A percentile compares a stretch with the other conserved stretches of the same genome.
Evolutionary conservation across 1,284 basidiomycete genomes (phyloP).

Genomic region (Somion occarium): DNA sequence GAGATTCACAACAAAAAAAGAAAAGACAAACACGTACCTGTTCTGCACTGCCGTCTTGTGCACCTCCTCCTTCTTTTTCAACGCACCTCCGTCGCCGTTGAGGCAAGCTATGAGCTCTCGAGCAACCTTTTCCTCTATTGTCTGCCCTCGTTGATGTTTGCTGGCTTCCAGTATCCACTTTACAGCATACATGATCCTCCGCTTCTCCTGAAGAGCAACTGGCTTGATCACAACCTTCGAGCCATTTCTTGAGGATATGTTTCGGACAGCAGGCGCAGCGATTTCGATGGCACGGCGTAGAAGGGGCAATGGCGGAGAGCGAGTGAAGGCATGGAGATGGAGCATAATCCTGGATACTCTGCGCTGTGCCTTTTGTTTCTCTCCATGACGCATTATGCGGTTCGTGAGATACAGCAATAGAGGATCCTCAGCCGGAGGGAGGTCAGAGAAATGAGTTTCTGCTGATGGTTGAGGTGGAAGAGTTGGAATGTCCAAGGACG

Average conservation of each 20-base stretch:
- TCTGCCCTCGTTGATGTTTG: constrained; percentile 43
- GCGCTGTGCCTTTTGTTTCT: constrained; percentile 60
- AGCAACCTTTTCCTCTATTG: constrained; percentile 64
- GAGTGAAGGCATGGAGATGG: constrained; percentile 70
- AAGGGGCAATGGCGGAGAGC: constrained; percentile 72
- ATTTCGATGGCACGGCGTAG: constrained; percentile 63
- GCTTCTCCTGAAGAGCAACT: constrained; percentile 71
- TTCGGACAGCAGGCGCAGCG: constrained; percentile 63
- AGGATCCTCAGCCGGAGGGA: constrained; percentile 76
- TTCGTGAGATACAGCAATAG: constrained; percentile 71
- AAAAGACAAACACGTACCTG: constrained; percentile 52
- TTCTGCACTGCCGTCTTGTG: constrained; percentile 78
- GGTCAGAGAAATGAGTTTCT: constrained; percentile 31
- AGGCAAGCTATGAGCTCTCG: constrained; percentile 69
- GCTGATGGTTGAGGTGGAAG: constrained; percentile 1
- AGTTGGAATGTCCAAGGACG: neutral
- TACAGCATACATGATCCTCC: constrained; percentile 64
- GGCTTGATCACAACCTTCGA: constrained; percentile 66
- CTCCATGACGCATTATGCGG: constrained; percentile 62
- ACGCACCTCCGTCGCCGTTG: constrained; percentile 49
- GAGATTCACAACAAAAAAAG: neutral
- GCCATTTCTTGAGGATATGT: constrained; percentile 46
- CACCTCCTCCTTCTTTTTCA: constrained; percentile 54
- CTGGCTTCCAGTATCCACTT: constrained; percentile 62
- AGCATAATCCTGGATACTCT: constrained; percentile 59